These are phyloP conservation scores for Reticulascus tulasneorum DNA, from an alignment of 2,329 filamentous ascomycete species.

Conservation along the genomic window DNA sequence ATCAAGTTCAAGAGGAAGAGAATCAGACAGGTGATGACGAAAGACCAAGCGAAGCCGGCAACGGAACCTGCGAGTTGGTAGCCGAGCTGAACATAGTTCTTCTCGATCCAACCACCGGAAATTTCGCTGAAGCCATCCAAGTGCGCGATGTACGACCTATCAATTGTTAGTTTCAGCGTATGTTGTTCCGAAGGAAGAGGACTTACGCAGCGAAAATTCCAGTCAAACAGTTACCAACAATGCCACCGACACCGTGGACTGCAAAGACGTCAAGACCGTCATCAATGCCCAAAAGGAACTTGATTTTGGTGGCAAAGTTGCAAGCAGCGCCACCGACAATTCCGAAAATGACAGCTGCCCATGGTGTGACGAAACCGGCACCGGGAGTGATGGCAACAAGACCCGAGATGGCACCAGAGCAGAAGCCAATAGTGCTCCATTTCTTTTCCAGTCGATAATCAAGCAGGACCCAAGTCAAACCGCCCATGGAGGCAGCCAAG, in stretches of 20 bases:
- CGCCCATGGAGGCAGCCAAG: slow-evolving; percentile 75
- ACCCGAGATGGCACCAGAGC: slow-evolving; percentile 81
- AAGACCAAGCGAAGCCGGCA: slow-evolving; percentile 62
- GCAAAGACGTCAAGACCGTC: slow-evolving; percentile 90
- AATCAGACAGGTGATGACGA: slow-evolving; percentile 64
- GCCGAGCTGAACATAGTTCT: slow-evolving; percentile 66
- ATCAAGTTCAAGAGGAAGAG: slow-evolving; percentile 68
- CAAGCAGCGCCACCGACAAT: slow-evolving; percentile 60
- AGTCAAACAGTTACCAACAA: slow-evolving; percentile 74
- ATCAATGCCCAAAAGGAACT: slow-evolving; percentile 70
- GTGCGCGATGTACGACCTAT: slow-evolving; percentile 63
- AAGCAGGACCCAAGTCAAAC: slow-evolving; percentile 78
- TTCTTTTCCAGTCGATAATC: slow-evolving; percentile 91
- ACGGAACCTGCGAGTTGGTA: slow-evolving; percentile 67
- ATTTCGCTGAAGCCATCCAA: slow-evolving; percentile 61
- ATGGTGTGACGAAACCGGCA: slow-evolving; percentile 75
- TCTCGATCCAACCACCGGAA: slow-evolving; percentile 66
- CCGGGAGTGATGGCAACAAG: slow-evolving; percentile 88
- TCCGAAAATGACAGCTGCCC: slow-evolving; percentile 56
- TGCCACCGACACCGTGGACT: slow-evolving; percentile 81
- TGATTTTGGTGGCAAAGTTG: slow-evolving; percentile 86
- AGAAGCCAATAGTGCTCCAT: slow-evolving; percentile 92
- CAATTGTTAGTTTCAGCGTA: not conserved
- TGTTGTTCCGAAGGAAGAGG: not conserved
- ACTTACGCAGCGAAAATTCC: slow-evolving; percentile 69